Conservation (phyloP, 805 yeast species). For the Yamadazyma scolyti region DNA sequence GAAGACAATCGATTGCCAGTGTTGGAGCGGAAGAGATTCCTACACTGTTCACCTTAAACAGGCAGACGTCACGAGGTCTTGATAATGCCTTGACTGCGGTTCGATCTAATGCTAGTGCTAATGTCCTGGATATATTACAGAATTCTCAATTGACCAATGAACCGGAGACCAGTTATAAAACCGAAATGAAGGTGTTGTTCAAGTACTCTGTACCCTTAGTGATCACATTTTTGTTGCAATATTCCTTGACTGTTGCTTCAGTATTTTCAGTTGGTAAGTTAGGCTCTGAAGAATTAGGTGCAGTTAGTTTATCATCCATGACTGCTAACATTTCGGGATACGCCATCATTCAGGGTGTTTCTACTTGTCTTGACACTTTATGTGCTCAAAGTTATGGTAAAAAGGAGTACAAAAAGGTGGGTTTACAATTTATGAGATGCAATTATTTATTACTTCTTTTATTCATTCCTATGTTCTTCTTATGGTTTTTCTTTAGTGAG, state of each 20-base stretch:
- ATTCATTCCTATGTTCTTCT: constrained; percentile 50
- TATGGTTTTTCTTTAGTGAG: constrained; percentile 62
- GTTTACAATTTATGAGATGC: constrained; percentile 66
- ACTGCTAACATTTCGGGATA: constrained; percentile 74
- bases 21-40: constrained; percentile 22
- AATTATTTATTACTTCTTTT: constrained; percentile 49
- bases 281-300: constrained; percentile 70
- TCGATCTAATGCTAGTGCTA: constrained; percentile 14
- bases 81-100: constrained; percentile 13
- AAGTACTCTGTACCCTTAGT: constrained; percentile 54
- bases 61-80: constrained; percentile 4
- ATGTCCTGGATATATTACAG: constrained; percentile 7
- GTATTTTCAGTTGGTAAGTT: constrained; percentile 75
- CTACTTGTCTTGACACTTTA: constrained; percentile 75
- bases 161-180: constrained; percentile 37
- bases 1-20: constrained; percentile 37
- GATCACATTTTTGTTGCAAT: constrained; percentile 65
- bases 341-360: constrained; percentile 71
- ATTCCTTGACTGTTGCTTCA: constrained; percentile 71
- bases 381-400: constrained; percentile 80
- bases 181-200: constrained; percentile 38
- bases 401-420: constrained; percentile 59
- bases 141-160: constrained; percentile 25
- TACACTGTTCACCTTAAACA: neutral
- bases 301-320: constrained; percentile 72